Evolutionary conservation across 441 rosid genomes (phyloP), one percentile per base, ranked within the genome.

Genomic region (Eutrema salsugineum): DNA sequence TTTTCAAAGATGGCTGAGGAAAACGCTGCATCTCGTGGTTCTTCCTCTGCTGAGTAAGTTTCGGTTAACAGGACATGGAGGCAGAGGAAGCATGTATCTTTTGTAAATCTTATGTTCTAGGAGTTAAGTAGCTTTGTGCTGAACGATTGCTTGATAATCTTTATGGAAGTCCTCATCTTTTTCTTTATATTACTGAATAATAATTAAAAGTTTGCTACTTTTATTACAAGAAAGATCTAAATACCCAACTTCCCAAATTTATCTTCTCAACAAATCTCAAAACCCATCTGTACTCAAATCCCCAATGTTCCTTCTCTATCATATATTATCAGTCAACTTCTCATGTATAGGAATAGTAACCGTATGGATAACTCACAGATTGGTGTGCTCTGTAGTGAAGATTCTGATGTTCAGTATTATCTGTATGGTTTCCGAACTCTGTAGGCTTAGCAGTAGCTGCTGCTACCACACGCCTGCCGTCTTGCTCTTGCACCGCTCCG

Each of bases 401-500:
- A 63, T 66, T 81, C 53, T 83, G 84, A 71, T 66, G 77, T 83
- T 68, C 77, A 30, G 53, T 78, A 42, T 12, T 75, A 73, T 84
- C 83, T 47, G 57, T 17, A 4, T 83, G 74, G 44, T 79, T 81
- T 49, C 80, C 88, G 56, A 77, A 85, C 66, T 88, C 81, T 3
- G 81, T 85, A 2, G 88, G 87, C 83, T 77, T 88, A 62, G 84
- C 68, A 20, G 82, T 85, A 11, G 38, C 68, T 20, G 81, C 71
- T 68, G 83, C 84, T 1, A 36, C 28, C 28, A 43, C 49, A 27
- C 11, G 81, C 78, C 70, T 83, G 16, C 50, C 63, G 17, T 83
- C 82, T 68, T 67, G 86, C 73, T 87, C 96, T 65, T 88, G 94
- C 47, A 80, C 87, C 27, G 95, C 88, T 42, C 97, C 97, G 38